Evolutionary conservation across 805 yeast genomes (phyloP).

Genomic region (Barnettozyma sucrosica): DNA sequence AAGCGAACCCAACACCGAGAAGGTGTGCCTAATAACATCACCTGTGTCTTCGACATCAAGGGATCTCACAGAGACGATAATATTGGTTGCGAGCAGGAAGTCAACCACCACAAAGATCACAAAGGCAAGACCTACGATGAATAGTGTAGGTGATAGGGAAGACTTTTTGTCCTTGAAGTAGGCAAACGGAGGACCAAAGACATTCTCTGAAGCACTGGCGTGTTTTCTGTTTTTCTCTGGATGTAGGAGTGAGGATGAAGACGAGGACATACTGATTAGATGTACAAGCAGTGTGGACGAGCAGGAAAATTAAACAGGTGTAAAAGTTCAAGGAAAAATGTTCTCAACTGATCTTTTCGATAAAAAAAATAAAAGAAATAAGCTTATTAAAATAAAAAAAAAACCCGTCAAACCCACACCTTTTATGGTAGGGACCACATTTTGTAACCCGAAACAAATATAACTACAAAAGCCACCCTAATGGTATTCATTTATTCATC

Average conservation of each 20-base stretch:
- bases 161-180: constrained; percentile 17
- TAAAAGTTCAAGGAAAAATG: background rate
- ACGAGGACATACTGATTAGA: background rate
- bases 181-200: constrained; percentile 25
- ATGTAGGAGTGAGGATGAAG: background rate
- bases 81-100: constrained; percentile 31
- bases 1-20: constrained; percentile 12
- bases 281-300: background rate
- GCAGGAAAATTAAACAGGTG: background rate
- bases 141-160: constrained; percentile 20
- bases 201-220: constrained; percentile 10
- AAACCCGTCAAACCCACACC: no score
- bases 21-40: constrained; percentile 18
- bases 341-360: constrained; percentile 7
- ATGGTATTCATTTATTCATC: background rate
- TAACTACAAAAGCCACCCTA: background rate
- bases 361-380: constrained; percentile 1
- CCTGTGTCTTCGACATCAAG: constrained; percentile 19
- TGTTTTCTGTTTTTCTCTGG: background rate
- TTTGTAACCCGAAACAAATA: background rate
- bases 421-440: background rate
- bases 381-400: background rate
- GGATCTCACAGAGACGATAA: constrained; percentile 31
- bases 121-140: constrained; percentile 23
- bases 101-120: constrained; percentile 26